Conservation (phyloP, 1,284 basidiomycete genomes). For the Chalciporus sp. region DNA sequence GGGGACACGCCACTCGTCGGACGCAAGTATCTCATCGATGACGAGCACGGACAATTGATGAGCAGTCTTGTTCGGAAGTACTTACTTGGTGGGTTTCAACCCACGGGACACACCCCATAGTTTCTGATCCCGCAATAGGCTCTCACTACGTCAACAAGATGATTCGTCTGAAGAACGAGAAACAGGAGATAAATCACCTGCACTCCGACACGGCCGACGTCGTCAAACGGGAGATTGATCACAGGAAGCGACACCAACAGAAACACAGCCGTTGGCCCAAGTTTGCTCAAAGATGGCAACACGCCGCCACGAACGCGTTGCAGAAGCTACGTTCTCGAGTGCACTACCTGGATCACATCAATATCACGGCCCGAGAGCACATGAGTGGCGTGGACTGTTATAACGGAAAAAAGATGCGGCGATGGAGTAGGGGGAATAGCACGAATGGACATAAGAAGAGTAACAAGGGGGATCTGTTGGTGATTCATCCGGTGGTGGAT, state of each 20-base stretch:
- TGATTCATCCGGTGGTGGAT: slow-evolving; percentile 71
- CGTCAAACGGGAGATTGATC: slow-evolving; percentile 46
- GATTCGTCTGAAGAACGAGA: slow-evolving; percentile 40
- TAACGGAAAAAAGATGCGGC: slow-evolving; percentile 55
- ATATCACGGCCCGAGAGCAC: slow-evolving; percentile 66
- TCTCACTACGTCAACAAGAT: slow-evolving; percentile 69
- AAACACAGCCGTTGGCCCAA: slow-evolving; percentile 21
- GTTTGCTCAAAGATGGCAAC: slow-evolving; percentile 51
- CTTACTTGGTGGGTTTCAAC: slow-evolving; percentile 65
- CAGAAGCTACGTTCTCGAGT: slow-evolving; percentile 49
- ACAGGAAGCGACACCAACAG: slow-evolving; percentile 18
- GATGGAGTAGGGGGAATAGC: slow-evolving; percentile 32
- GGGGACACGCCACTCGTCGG: slow-evolving; percentile 77
- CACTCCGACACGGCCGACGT: slow-evolving; percentile 44
- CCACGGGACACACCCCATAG: not conserved
- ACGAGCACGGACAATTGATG: slow-evolving; percentile 84
- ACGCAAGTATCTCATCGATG: slow-evolving; percentile 74
- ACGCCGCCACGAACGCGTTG: slow-evolving; percentile 46
- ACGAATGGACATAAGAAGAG: slow-evolving; percentile 32
- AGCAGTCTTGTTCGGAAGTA: slow-evolving; percentile 84
- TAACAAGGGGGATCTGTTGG: slow-evolving; percentile 56
- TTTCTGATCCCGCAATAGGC: slow-evolving; percentile 42
- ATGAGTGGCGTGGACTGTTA: slow-evolving; percentile 79
- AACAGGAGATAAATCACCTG: slow-evolving; percentile 32
- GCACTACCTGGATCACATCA: slow-evolving; percentile 64